phyloP scores from a whole-genome alignment of 345 rosid species.

The Boechera retrofracta region DNA sequence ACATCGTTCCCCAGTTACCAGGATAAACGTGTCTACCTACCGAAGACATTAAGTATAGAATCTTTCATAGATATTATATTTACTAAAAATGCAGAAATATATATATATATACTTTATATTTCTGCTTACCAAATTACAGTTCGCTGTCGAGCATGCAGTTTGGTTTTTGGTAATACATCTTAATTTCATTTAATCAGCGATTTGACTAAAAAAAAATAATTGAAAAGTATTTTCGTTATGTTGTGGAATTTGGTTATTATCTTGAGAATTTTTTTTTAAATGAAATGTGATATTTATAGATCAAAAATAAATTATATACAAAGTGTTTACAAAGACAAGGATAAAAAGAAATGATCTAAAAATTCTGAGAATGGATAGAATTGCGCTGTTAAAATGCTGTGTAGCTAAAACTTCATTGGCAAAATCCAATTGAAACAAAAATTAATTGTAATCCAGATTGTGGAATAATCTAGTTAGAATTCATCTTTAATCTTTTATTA shows the following conservation, averaged over 20 bases:
- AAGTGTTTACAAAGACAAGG: too few species aligned
- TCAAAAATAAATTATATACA: too few species aligned
- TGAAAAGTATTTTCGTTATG: not conserved
- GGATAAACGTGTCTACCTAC: slow-evolving; percentile 2
- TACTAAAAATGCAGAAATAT: not conserved
- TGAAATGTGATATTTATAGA: too few species aligned
- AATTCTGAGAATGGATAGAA: too few species aligned
- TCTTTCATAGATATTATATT: not conserved
- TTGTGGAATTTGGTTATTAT: too few species aligned
- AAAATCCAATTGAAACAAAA: not conserved
- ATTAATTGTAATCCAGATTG: not conserved
- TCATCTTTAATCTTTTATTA: not conserved
- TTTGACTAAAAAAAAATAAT: not conserved
- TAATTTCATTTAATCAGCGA: not conserved
- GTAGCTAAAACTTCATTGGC: too few species aligned
- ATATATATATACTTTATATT: too few species aligned
- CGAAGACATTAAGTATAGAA: too few species aligned
- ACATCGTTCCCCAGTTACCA: not conserved
- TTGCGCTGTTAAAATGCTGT: too few species aligned
- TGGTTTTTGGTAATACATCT: not conserved
- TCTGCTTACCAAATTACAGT: not conserved
- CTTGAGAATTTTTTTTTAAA: too few species aligned
- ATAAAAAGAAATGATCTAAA: too few species aligned
- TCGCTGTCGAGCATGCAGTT: not conserved
- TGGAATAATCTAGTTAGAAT: not conserved